Evolutionary conservation across 1,139 yeast species (phyloP), one percentile per base, ranked within the genome.

Genomic region (Pichia sp.): DNA sequence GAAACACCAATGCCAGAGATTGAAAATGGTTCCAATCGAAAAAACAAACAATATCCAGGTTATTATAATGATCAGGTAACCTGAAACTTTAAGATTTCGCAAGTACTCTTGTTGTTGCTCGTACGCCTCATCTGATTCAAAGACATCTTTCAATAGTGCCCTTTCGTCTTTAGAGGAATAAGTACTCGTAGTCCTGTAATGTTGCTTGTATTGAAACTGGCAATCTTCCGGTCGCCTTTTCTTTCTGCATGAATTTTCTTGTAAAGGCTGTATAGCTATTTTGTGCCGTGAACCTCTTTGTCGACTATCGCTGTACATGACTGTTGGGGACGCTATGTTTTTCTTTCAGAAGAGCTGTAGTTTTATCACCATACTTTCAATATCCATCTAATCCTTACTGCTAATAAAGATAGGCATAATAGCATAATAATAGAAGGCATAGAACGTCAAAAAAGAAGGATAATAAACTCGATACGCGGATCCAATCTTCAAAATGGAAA

Each of bases 1-100:
- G 8, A 79, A 71, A 7, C 76, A 69, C 67, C 70, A 75, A 40
- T 64, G 63, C 84, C 84, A 80, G 13, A 76, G 51, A 54, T 70
- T 67, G 59, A 79, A 75, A 23, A 78, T 62, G 13, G 78, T 67
- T 52, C 78, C 80, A 15, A 76, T 60, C 1, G 82, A 70, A 2
- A 76, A 61, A 8, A 73, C 53, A 59, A 78, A 79, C 16, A 76
- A 57, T 0, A 72, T 8, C 80, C 81, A 77, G 3, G 77, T 72
- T 4, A 65, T 62, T 0, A 64, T 55, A 1, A 80, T 56, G 4
- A 80, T 63, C 6, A 67, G 52, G 53, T 74, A 73, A 0, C 83
- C 84, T 51, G 72, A 72, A 7, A 65, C 42, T 38, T 55, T 54
- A 36, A 64, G 49, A 13, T 56, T 54, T 4, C 49, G 49, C 16